Evolutionary conservation across 2,329 filamentous ascomycete genomes (phyloP).

Genomic region (Microdochium bolleyi): DNA sequence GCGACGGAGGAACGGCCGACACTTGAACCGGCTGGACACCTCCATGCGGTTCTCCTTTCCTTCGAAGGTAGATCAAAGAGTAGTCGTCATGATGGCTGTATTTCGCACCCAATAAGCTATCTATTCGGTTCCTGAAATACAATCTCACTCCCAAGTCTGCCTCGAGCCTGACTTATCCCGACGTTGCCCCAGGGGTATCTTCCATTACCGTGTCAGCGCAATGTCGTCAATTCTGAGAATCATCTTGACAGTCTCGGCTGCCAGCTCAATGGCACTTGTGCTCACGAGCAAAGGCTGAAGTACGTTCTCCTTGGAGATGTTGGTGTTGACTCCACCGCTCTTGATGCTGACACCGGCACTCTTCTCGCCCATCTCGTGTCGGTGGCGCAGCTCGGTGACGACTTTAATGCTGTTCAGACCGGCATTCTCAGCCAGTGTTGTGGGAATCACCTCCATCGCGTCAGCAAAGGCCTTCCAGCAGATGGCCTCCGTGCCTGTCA

Average conservation of each 20-base stretch:
- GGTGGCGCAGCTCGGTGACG: constrained; percentile 88
- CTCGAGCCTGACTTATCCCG: neutral
- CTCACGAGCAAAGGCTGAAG: constrained; percentile 92
- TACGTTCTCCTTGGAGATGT: constrained; percentile 95
- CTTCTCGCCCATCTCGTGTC: constrained; percentile 90
- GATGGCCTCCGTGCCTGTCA: constrained; percentile 89
- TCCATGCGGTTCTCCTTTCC: too few relatives aligned
- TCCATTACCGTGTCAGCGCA: constrained; percentile 48
- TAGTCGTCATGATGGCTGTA: neutral
- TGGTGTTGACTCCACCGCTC: constrained; percentile 91
- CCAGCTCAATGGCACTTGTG: constrained; percentile 94
- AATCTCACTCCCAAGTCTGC: neutral
- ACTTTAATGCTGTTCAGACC: constrained; percentile 98
- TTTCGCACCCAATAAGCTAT: neutral
- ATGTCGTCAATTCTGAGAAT: constrained; percentile 62
- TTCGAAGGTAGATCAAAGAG: neutral
- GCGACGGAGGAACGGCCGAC: too few relatives aligned
- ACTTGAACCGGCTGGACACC: too few relatives aligned
- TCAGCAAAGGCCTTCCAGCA: constrained; percentile 99
- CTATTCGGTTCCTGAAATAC: neutral
- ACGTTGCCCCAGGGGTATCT: constrained; percentile 3
- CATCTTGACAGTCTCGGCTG: constrained; percentile 98
- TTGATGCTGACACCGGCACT: constrained; percentile 98
- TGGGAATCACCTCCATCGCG: constrained; percentile 93
- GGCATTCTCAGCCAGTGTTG: constrained; percentile 93